Evolutionary conservation across 768 basidiomycete species (phyloP).

Genomic region (Paxillus involutus): DNA sequence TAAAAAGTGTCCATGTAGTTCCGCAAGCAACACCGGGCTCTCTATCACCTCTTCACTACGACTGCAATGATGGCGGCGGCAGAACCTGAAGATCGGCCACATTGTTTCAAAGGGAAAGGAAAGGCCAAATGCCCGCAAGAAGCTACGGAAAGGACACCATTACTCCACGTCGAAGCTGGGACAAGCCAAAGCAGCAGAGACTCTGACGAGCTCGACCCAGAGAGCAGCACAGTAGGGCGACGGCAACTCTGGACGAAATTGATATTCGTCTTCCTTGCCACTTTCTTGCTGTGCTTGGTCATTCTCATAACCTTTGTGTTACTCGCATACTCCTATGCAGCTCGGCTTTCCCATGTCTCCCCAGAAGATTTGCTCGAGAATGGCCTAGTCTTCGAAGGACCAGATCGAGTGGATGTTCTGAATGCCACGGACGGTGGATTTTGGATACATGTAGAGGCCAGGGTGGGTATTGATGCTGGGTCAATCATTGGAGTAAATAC

Average conservation of each 20-base stretch:
- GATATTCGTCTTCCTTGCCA: slow-evolving; percentile 53
- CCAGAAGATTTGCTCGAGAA: slow-evolving; percentile 58
- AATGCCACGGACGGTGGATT: slow-evolving; percentile 62
- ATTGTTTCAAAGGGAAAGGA: slow-evolving; percentile 24
- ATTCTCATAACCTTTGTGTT: slow-evolving; percentile 44
- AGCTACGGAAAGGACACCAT: slow-evolving; percentile 29
- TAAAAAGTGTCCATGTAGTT: too few relatives aligned
- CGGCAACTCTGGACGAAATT: slow-evolving; percentile 35
- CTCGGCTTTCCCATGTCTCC: slow-evolving; percentile 50
- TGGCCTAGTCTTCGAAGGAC: slow-evolving; percentile 57
- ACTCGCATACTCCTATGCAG: slow-evolving; percentile 67
- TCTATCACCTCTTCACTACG: slow-evolving; percentile 4
- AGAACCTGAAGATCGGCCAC: slow-evolving; percentile 13
- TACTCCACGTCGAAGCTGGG: slow-evolving; percentile 20
- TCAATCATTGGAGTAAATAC: slow-evolving; percentile 54
- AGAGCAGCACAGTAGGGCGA: slow-evolving; percentile 18
- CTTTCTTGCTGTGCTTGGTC: slow-evolving; percentile 51
- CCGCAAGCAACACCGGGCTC: background rate
- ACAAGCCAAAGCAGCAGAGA: slow-evolving; percentile 20
- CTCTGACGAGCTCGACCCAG: slow-evolving; percentile 18
- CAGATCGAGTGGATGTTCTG: slow-evolving; percentile 60
- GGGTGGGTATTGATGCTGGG: slow-evolving; percentile 70
- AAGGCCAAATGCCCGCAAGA: slow-evolving; percentile 21
- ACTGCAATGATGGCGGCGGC: slow-evolving; percentile 18
- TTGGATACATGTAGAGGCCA: slow-evolving; percentile 56